Evolutionary conservation across 169 alveolate genomes (phyloP).

Genomic region (Plasmodium chabaudi): DNA sequence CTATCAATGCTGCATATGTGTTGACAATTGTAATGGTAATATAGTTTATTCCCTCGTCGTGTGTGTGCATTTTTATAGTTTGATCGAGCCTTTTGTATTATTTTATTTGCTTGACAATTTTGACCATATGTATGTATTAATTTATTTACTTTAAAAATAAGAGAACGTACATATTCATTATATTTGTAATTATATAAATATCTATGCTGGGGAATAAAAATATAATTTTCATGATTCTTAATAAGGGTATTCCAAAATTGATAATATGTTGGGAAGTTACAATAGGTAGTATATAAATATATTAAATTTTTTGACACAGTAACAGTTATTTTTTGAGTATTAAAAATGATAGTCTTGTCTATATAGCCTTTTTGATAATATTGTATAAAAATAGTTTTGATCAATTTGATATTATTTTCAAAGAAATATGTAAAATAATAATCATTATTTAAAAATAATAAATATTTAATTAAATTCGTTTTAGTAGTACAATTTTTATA

Average conservation of each 20-base stretch:
- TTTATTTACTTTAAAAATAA: neutral
- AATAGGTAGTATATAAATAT: slow-evolving; percentile 35
- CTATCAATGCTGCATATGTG: no score
- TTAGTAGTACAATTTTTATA: slow-evolving; percentile 16
- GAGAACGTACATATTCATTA: slow-evolving; percentile 36
- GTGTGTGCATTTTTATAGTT: no score
- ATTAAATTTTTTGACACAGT: slow-evolving; percentile 9
- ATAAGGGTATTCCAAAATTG: slow-evolving; percentile 41
- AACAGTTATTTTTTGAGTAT: slow-evolving; percentile 9
- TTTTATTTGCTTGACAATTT: neutral
- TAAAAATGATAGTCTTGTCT: slow-evolving; percentile 20
- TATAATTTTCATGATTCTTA: slow-evolving; percentile 4
- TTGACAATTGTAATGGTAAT: no score
- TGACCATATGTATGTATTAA: neutral
- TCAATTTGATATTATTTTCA: slow-evolving; percentile 52
- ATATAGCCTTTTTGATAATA: slow-evolving; percentile 74
- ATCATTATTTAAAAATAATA: slow-evolving; percentile 46
- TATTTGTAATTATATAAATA: slow-evolving; percentile 38
- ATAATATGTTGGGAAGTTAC: slow-evolving; percentile 69
- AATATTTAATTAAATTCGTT: slow-evolving; percentile 32
- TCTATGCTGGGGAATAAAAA: slow-evolving; percentile 36
- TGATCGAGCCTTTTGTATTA: no score
- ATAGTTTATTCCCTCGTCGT: no score
- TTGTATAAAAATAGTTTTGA: slow-evolving; percentile 57
- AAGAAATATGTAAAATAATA: slow-evolving; percentile 52